Percentiles rank a stretch among this genome's conserved stretches.
Evolutionary conservation across 495 filamentous ascomycete species (phyloP).

Genomic region (Aspergillus mulundensis): DNA sequence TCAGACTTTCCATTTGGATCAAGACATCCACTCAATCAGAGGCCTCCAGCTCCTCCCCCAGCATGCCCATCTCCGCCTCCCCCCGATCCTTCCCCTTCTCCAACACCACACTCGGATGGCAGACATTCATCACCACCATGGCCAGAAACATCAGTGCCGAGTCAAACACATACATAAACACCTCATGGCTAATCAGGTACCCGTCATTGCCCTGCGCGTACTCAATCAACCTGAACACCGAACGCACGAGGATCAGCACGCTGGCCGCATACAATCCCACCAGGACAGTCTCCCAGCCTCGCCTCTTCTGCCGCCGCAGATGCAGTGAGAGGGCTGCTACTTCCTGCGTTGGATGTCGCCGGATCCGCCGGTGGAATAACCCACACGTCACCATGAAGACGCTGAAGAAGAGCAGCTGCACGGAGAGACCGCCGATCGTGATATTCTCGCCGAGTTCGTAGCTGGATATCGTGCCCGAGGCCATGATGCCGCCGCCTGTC

Average conservation of each 20-base stretch:
- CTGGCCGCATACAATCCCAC: not conserved
- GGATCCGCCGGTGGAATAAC: slow-evolving; percentile 35
- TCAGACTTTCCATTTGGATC: too few species aligned
- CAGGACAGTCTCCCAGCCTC: not conserved
- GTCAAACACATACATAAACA: slow-evolving; percentile 13
- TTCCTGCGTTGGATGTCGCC: slow-evolving; percentile 20
- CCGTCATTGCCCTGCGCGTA: slow-evolving; percentile 12
- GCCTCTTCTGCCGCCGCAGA: too few species aligned
- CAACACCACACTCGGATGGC: slow-evolving; percentile 7
- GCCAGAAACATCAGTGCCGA: slow-evolving; percentile 5
- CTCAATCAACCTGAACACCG: slow-evolving; percentile 11
- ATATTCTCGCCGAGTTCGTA: slow-evolving; percentile 35
- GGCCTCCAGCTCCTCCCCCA: too few species aligned
- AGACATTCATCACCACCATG: slow-evolving; percentile 18
- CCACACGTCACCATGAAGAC: slow-evolving; percentile 35
- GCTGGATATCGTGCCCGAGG: slow-evolving; percentile 11
- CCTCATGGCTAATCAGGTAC: slow-evolving; percentile 8
- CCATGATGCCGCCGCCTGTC: slow-evolving; percentile 24
- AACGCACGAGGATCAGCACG: slow-evolving; percentile 11
- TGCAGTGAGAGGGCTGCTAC: not conserved
- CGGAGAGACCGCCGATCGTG: slow-evolving; percentile 36
- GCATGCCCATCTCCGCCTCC: not conserved
- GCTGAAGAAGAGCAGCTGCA: slow-evolving; percentile 44
- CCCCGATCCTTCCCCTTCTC: not conserved
- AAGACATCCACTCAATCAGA: too few species aligned